Evolutionary conservation across 2,329 filamentous ascomycete species (phyloP), one percentile per base, ranked within the genome.

Genomic region (Aureobasidium melanogenum): DNA sequence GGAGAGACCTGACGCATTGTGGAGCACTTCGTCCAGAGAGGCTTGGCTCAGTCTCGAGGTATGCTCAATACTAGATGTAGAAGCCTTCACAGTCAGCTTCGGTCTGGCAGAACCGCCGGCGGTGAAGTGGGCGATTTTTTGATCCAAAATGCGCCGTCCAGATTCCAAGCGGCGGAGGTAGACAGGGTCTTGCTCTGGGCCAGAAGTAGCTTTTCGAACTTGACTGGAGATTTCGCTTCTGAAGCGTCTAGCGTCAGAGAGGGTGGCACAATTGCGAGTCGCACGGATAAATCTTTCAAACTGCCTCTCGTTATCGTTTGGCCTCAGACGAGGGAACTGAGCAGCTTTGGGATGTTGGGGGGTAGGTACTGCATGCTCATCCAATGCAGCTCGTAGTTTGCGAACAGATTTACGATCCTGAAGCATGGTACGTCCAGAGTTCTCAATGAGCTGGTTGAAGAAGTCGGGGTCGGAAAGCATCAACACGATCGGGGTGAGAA

Each of bases 391-490:
- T 60, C 94, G 86, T 59, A 99, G 82, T 72, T 91, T 96, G 61
- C 89, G 87, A 41, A 99, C 93, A 0, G 92, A 97, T 65, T 96
- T 97, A 39, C 95, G 85, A 72, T 99, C 95, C 73, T 97, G 94
- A 44, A 99, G 80, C 78, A 96, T 88, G 28, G 88, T 66, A 64
- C 74, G 69, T 66, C 75, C 86, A 74, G 88, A 91, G 61, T 87
- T 92, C 74, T 97, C 93, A 81, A 97, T 91, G 63, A 96, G 75
- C 73, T 97, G 92, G 69, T 99, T 97, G 93, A 93, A 99, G 9
- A 88, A 96, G 76, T 99, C 95, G 1, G 95, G 92, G 67, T 99
- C 93, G 5, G 89, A 84, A 19, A 99, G 78, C 64, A 91, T 79
- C 68, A 88, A 85, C 70, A 97, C 81, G 24, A 95, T 77, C 0